These are phyloP conservation scores for Setaria viridis DNA, from an alignment of 202 grass and related monocot species.

Conservation along the genomic window DNA sequence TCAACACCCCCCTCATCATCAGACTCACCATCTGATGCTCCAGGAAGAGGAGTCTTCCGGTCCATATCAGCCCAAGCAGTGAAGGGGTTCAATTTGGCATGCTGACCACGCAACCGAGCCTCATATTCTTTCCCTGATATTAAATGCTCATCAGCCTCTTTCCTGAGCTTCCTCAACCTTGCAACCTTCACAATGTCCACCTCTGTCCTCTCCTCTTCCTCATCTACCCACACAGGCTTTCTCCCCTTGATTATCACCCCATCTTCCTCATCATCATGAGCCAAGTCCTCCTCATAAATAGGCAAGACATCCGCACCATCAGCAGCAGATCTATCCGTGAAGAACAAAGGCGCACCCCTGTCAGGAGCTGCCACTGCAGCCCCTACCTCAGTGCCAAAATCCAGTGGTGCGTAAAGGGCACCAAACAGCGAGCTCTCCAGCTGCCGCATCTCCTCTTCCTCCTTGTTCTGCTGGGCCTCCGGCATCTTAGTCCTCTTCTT, in stretches of 20 bases:
- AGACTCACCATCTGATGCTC: background rate
- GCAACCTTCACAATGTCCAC: constrained; percentile 66
- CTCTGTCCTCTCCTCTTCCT: constrained; percentile 65
- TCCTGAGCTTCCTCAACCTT: constrained; percentile 83
- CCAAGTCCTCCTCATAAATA: constrained; percentile 59
- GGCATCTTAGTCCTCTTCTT: constrained; percentile 38
- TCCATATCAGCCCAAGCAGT: constrained; percentile 68
- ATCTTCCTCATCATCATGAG: constrained; percentile 4
- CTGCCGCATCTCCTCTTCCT: constrained; percentile 63
- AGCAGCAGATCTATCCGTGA: constrained; percentile 59
- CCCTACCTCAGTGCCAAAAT: constrained; percentile 62
- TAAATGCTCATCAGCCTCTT: constrained; percentile 58
- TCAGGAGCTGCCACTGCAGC: background rate
- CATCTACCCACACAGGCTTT: constrained; percentile 78
- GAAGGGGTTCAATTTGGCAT: constrained; percentile 71
- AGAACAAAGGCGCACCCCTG: constrained; percentile 49
- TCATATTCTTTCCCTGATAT: constrained; percentile 81
- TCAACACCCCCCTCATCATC: constrained; percentile 45
- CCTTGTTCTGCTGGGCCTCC: constrained; percentile 43
- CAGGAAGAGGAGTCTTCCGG: constrained; percentile 6
- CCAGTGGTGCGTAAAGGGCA: constrained; percentile 45
- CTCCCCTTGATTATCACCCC: constrained; percentile 22
- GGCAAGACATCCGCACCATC: constrained; percentile 40
- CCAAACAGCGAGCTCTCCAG: constrained; percentile 70
- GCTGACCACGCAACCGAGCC: constrained; percentile 60